Evolutionary conservation across 495 filamentous ascomycete species (phyloP), one percentile per base, ranked within the genome.

Genomic region (Pyronema omphalodes): DNA sequence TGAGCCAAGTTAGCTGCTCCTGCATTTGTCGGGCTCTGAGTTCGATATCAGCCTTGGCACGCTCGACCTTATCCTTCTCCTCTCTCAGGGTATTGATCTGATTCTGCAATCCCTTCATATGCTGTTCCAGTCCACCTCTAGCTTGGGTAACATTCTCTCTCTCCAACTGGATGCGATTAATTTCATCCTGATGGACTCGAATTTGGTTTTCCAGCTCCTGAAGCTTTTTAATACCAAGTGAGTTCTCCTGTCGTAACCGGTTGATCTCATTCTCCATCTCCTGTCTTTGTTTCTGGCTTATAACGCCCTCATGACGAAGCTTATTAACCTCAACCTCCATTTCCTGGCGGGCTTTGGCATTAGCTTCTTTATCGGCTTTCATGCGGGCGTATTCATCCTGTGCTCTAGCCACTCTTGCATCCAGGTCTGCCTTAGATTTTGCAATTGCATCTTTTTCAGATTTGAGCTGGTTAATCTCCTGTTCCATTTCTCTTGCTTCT

Each of bases 221-320:
- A 7, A 11, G 44, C 9, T 14, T 19, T 47, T 19, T 47, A 11
- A 19, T 7, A 19, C 15, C 14, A 19, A 34, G 8, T 7, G 34
- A 23, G 12, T 50, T 50, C 18, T 50, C 47, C 18, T 36, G 47
- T 12, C 36, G 34, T 12, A 50, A 19, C 29, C 29, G 18, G 47
- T 35, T 35, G 18, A 50, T 50, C 17, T 50, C 19, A n/a, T 50
- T 34, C 17, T 36, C 23, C 47, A 50, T 50, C 8, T 50, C 47
- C 29, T 36, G 34, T 1, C 35, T 34, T 11, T 17, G 18, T 34
- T 34, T 34, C 3, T 35, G 18, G 23, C 47, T 29, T 5, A 29
- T 15, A 36, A 11, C 29, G 11, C 81, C 62, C 17, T 84, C 79
- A 50, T 72, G 69, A 19, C 73, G 67, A 2, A 70, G 64, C 44